Conservation (phyloP, 2,329 filamentous ascomycete species). For the Fusarium citri region DNA sequence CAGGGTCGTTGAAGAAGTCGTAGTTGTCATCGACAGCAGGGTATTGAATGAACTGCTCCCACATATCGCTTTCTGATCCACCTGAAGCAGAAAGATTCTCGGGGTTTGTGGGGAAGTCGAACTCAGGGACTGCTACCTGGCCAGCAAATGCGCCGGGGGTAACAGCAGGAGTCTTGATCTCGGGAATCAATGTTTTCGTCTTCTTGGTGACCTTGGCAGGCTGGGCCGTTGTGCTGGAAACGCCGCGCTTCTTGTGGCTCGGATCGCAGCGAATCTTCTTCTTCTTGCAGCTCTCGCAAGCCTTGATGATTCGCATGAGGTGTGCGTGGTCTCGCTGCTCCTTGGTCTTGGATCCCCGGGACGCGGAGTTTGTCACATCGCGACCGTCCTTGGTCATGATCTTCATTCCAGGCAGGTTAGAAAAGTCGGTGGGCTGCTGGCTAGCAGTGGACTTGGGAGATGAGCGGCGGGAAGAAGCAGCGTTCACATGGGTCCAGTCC, state of each 20-base stretch:
- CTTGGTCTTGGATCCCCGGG: slow-evolving; percentile 73
- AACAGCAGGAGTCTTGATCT: slow-evolving; percentile 25
- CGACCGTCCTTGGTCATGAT: slow-evolving; percentile 73
- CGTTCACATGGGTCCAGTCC: slow-evolving; percentile 57
- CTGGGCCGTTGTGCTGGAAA: slow-evolving; percentile 49
- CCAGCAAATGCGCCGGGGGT: slow-evolving; percentile 17
- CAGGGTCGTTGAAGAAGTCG: slow-evolving; percentile 60
- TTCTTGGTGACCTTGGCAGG: slow-evolving; percentile 58
- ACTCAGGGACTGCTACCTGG: slow-evolving; percentile 31
- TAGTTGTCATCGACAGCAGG: slow-evolving; percentile 55
- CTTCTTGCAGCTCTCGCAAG: slow-evolving; percentile 70
- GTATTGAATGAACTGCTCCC: slow-evolving; percentile 62
- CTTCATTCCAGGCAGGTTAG: slow-evolving; percentile 71
- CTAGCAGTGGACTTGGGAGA: slow-evolving; percentile 48
- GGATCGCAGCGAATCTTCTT: slow-evolving; percentile 75
- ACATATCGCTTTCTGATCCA: slow-evolving; percentile 47
- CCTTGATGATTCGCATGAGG: slow-evolving; percentile 74
- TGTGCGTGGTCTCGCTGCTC: slow-evolving; percentile 76
- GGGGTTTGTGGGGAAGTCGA: slow-evolving; percentile 40
- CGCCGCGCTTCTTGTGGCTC: slow-evolving; percentile 64
- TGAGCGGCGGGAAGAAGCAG: slow-evolving; percentile 48
- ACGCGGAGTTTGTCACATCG: slow-evolving; percentile 72
- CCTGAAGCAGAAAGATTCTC: slow-evolving; percentile 34
- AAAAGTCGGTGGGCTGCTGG: slow-evolving; percentile 58
- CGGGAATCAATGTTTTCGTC: slow-evolving; percentile 46